Percentiles rank a stretch among this genome's conserved stretches.
Conservation (phyloP, 2,329 filamentous ascomycete genomes). For the Coniochaeta sp. region DNA sequence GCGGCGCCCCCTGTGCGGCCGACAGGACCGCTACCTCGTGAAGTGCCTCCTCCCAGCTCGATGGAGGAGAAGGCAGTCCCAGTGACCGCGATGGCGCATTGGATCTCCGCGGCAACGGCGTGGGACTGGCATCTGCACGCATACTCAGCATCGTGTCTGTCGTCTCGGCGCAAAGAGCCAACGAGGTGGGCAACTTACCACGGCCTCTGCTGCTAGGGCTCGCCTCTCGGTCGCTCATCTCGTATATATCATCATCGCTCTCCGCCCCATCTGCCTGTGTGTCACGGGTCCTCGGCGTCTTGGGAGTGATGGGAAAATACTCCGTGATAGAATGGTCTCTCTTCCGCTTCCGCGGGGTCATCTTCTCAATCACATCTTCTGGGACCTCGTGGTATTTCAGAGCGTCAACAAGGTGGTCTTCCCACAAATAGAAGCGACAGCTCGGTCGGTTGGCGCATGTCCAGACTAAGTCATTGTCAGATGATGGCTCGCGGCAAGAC, state of each 20-base stretch:
- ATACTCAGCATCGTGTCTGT: not conserved
- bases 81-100: not conserved
- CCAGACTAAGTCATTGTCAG: not conserved
- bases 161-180: not conserved
- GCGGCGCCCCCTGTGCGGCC: not conserved
- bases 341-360: not conserved
- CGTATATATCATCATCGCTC: not conserved
- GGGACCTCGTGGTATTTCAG: not conserved
- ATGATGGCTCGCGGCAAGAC: not conserved
- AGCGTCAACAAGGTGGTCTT: not conserved
- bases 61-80: not conserved
- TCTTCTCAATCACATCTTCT: not conserved
- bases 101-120: not conserved
- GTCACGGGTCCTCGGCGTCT: not conserved
- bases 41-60: not conserved
- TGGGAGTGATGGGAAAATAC: not conserved
- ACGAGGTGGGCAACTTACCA: not conserved
- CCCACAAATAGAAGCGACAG: slow-evolving; percentile 1
- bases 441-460: not conserved
- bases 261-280: not conserved
- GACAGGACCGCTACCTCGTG: not conserved
- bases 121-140: not conserved
- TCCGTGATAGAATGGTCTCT: not conserved
- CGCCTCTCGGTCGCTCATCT: not conserved
- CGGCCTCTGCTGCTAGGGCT: not conserved